These are phyloP conservation scores for Saturnispora sekii DNA, from an alignment of 805 yeast genomes.

Conservation along the genomic window DNA sequence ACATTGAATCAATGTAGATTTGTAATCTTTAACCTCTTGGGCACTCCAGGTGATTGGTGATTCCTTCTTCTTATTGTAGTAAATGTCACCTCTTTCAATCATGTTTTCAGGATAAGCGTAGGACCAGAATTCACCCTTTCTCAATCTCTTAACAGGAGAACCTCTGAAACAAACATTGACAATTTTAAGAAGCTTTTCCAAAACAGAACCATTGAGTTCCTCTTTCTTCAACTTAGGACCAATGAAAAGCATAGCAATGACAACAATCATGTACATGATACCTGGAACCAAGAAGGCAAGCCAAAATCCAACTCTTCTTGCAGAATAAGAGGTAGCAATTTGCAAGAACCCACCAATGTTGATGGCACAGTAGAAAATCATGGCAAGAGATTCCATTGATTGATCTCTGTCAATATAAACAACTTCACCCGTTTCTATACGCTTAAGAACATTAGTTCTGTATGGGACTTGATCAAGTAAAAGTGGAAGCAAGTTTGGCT, in stretches of 20 bases:
- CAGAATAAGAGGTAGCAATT: constrained; percentile 43
- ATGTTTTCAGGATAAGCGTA: constrained; percentile 38
- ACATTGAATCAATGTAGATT: constrained; percentile 35
- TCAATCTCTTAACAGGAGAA: constrained; percentile 33
- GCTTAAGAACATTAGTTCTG: constrained; percentile 48
- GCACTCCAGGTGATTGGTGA: constrained; percentile 30
- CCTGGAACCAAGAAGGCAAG: constrained; percentile 47
- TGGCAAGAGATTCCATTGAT: constrained; percentile 30
- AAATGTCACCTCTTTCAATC: constrained; percentile 33
- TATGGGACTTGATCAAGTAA: constrained; percentile 56
- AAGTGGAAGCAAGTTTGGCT: constrained; percentile 43
- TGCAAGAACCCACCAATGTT: constrained; percentile 46
- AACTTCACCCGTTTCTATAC: constrained; percentile 51
- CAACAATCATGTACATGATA: constrained; percentile 43
- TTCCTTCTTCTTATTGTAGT: constrained; percentile 23
- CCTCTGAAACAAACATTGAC: constrained; percentile 34
- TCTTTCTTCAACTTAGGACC: constrained; percentile 27
- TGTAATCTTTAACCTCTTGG: constrained; percentile 39
- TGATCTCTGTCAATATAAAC: constrained; percentile 47
- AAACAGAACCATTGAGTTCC: constrained; percentile 37
- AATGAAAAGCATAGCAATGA: constrained; percentile 34
- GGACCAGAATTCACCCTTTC: constrained; percentile 37
- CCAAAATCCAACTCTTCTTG: constrained; percentile 46
- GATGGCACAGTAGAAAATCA: constrained; percentile 46
- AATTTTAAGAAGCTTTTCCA: constrained; percentile 35